These are phyloP conservation scores for Linanthus parryae DNA, from an alignment of 148 eudicot genomes.

Conservation along the genomic window DNA sequence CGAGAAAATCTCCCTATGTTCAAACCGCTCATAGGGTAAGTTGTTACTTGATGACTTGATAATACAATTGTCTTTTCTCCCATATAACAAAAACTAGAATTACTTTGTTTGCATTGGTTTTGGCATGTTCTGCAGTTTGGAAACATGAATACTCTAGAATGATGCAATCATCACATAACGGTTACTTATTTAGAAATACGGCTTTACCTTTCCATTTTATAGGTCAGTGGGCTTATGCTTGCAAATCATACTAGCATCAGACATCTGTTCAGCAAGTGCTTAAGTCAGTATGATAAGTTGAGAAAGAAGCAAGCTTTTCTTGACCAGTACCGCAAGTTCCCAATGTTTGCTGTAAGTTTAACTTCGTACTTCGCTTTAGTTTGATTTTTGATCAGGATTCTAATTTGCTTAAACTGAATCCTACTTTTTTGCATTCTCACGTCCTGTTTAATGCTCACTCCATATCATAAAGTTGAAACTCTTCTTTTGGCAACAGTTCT, in stretches of 20 bases:
- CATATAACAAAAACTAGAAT: too few relatives aligned
- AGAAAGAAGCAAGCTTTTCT: constrained; percentile 98
- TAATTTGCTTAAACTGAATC: too few relatives aligned
- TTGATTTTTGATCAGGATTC: too few relatives aligned
- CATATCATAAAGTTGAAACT: too few relatives aligned
- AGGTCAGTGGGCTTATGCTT: constrained; percentile 98
- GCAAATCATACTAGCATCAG: constrained; percentile 98
- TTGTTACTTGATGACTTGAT: constrained; percentile 11
- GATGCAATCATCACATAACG: too few relatives aligned
- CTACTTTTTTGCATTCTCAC: too few relatives aligned
- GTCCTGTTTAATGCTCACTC: too few relatives aligned
- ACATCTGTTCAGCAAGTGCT: constrained; percentile 80
- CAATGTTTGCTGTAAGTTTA: constrained; percentile 90
- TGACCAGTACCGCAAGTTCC: constrained; percentile 91
- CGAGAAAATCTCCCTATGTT: constrained; percentile 96
- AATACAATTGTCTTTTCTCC: too few relatives aligned
- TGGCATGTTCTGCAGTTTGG: background rate
- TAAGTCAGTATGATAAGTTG: constrained; percentile 87
- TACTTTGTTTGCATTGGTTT: constrained; percentile 4
- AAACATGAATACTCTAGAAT: too few relatives aligned
- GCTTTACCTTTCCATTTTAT: constrained; percentile 8
- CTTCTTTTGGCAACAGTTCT: too few relatives aligned
- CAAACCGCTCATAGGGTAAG: constrained; percentile 95
- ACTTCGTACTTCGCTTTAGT: background rate
- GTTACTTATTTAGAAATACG: too few relatives aligned